Conservation (phyloP, 495 filamentous ascomycete genomes). For the Penicillium mononematosum region DNA sequence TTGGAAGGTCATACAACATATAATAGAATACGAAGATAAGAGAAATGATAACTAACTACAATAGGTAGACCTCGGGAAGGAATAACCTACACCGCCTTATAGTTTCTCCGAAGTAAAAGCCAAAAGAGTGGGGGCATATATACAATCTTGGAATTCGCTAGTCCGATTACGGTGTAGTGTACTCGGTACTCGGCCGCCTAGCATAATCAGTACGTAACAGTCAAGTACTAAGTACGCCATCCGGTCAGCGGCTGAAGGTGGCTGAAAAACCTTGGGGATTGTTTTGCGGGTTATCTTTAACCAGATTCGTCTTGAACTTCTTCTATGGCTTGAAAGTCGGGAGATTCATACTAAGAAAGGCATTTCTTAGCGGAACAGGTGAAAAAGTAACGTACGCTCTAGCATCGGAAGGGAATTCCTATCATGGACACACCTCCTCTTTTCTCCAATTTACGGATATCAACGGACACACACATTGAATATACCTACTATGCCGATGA, state of each 20-base stretch:
- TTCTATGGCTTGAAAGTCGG: not conserved
- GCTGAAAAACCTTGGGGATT: not conserved
- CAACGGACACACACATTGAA: not conserved
- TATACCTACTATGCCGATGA: not conserved
- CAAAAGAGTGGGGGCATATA: not conserved
- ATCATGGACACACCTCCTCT: not conserved
- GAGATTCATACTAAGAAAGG: constrained; percentile 2
- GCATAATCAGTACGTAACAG: constrained; percentile 1
- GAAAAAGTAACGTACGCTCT: not conserved
- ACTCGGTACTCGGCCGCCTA: constrained; percentile 2
- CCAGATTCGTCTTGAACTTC: not conserved
- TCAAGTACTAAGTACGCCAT: constrained; percentile 8
- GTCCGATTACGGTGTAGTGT: not conserved
- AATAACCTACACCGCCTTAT: constrained; percentile 2
- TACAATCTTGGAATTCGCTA: no score
- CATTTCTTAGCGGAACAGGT: not conserved
- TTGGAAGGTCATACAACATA: no score
- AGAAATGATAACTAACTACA: not conserved
- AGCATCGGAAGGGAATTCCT: constrained; percentile 6
- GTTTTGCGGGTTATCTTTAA: not conserved
- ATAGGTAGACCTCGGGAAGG: not conserved
- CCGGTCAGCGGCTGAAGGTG: constrained; percentile 2
- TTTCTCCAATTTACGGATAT: not conserved
- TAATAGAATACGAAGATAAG: not conserved
- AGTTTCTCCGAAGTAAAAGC: not conserved